A percentile compares a stretch with the other conserved stretches of the same genome.
Evolutionary conservation across 2,329 filamentous ascomycete genomes (phyloP).

Genomic region (Diaporthe ilicicola): DNA sequence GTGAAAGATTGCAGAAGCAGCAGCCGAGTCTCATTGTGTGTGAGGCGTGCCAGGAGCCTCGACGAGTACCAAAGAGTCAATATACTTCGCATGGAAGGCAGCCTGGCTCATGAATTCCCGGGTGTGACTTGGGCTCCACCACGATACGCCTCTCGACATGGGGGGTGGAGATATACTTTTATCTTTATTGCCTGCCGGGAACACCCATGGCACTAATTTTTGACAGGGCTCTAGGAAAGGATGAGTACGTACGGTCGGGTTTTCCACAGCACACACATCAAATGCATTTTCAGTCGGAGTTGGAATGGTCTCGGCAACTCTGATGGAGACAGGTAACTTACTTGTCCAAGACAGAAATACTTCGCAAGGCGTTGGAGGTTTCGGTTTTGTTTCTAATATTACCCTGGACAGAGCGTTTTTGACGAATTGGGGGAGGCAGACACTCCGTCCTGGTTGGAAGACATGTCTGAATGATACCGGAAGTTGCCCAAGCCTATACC

Average conservation of each 20-base stretch:
- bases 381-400: not conserved
- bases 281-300: slow-evolving; percentile 5
- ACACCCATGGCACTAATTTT: not conserved
- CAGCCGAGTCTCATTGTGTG: not conserved
- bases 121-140: not conserved
- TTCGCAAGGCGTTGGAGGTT: slow-evolving; percentile 19
- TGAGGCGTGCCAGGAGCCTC: not conserved
- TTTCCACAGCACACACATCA: no score
- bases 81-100: not conserved
- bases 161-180: not conserved
- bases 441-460: not conserved
- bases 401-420: not conserved
- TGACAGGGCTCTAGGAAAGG: not conserved
- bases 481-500: no score
- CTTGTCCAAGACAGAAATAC: not conserved
- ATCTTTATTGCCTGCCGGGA: not conserved
- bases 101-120: not conserved
- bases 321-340: not conserved
- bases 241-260: not conserved
- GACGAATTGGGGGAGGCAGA: not conserved
- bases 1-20: not conserved
- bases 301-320: not conserved
- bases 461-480: not conserved
- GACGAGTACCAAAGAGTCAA: not conserved
- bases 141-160: not conserved